A percentile compares a stretch with the other conserved stretches of the same genome.
phyloP scores from a whole-genome alignment of 2,329 filamentous ascomycete genomes.

The Fusarium luffae region DNA sequence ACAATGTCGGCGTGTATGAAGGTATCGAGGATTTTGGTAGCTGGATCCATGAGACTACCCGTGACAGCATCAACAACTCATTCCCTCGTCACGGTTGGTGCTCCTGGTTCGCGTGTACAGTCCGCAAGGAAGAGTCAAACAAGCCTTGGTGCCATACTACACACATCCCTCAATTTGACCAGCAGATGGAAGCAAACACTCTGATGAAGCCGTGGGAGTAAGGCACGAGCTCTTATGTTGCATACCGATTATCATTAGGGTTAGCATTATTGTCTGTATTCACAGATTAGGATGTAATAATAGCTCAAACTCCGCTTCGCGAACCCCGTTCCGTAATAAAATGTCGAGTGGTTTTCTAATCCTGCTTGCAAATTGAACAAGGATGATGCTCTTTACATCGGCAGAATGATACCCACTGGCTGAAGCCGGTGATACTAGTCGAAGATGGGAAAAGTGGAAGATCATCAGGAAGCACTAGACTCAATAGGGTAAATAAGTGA shows the following conservation, averaged over 20 bases:
- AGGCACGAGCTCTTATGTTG: no score
- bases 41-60: slow-evolving; percentile 63
- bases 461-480: neutral
- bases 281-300: no score
- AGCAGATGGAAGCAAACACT: slow-evolving; percentile 65
- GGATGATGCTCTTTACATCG: no score
- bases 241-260: no score
- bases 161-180: slow-evolving; percentile 66
- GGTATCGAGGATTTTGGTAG: slow-evolving; percentile 54
- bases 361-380: no score
- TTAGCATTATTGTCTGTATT: no score
- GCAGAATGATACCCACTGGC: no score
- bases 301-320: no score
- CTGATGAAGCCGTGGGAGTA: slow-evolving; percentile 59
- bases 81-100: slow-evolving; percentile 73
- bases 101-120: slow-evolving; percentile 70
- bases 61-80: slow-evolving; percentile 51
- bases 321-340: no score
- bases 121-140: slow-evolving; percentile 67
- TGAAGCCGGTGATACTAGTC: no score
- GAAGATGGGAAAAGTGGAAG: neutral
- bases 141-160: slow-evolving; percentile 81
- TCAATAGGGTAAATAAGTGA: neutral
- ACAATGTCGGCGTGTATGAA: slow-evolving; percentile 71
- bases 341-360: no score